phyloP scores from a whole-genome alignment of 1,139 yeast genomes.

The Kodamaea sp. region DNA sequence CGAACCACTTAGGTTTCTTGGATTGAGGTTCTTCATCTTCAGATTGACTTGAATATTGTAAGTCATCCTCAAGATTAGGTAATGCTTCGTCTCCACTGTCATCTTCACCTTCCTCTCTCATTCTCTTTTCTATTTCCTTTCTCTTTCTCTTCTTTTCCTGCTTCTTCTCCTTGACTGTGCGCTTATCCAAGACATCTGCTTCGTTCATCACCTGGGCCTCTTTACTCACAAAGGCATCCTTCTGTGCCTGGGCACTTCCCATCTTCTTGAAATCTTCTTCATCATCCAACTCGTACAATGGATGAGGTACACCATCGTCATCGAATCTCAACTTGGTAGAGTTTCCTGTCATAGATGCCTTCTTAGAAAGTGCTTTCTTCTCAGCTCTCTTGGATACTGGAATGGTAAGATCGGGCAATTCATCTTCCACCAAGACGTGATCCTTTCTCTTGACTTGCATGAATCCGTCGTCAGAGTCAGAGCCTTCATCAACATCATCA shows the following conservation, averaged over 20 bases:
- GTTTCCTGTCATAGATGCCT: constrained; percentile 67
- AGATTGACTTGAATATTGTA: constrained; percentile 36
- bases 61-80: constrained; percentile 50
- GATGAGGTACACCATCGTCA: constrained; percentile 91
- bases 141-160: constrained; percentile 88
- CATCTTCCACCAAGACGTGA: constrained; percentile 66
- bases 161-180: constrained; percentile 76
- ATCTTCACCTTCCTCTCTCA: constrained; percentile 44
- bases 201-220: constrained; percentile 69
- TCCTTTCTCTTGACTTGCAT: constrained; percentile 77
- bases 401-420: constrained; percentile 55
- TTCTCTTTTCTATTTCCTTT: constrained; percentile 69
- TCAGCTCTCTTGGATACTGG: constrained; percentile 86
- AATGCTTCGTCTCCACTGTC: constrained; percentile 26
- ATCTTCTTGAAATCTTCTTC: constrained; percentile 81
- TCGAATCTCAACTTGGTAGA: constrained; percentile 85
- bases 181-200: constrained; percentile 78
- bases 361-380: constrained; percentile 86
- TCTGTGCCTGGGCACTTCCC: constrained; percentile 75
- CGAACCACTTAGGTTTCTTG: constrained; percentile 68
- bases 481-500: constrained; percentile 40
- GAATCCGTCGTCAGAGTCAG: constrained; percentile 59
- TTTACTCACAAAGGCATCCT: constrained; percentile 60
- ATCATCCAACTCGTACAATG: constrained; percentile 85
- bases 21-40: constrained; percentile 43